These are phyloP conservation scores for Eleusine indica DNA, from an alignment of 176 grass and related monocot genomes.

Conservation along the genomic window DNA sequence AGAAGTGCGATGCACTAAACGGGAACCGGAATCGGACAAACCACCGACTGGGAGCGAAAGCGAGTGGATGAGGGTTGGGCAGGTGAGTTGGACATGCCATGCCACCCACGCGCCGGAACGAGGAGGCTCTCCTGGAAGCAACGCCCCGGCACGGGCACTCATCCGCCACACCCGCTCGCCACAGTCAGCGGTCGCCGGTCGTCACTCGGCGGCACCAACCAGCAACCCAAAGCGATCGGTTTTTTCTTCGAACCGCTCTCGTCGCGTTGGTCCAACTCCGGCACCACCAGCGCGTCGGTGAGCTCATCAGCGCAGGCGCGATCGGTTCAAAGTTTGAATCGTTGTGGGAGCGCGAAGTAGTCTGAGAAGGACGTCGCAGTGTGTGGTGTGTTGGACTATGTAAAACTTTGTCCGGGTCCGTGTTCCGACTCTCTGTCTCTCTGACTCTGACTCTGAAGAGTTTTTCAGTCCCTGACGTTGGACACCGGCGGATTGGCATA, in stretches of 20 bases:
- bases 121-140: slow-evolving; percentile 15
- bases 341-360: background rate
- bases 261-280: background rate
- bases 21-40: slow-evolving; percentile 32
- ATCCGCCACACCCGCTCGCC: slow-evolving; percentile 1
- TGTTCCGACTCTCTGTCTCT: background rate
- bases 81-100: slow-evolving; percentile 45
- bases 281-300: background rate
- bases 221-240: background rate
- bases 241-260: background rate
- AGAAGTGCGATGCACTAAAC: slow-evolving; percentile 30
- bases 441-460: background rate
- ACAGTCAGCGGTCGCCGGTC: background rate
- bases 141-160: background rate
- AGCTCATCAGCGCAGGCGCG: background rate
- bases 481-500: background rate
- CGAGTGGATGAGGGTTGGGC: background rate
- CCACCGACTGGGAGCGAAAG: background rate
- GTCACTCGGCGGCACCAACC: slow-evolving; percentile 25
- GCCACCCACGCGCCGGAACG: slow-evolving; percentile 15
- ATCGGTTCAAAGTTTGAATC: background rate
- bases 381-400: background rate
- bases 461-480: background rate
- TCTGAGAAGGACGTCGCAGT: background rate
- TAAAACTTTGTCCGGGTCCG: slow-evolving; percentile 31